Conservation (phyloP, 2,329 filamentous ascomycete genomes). For the Ceratocystis eucalypticola region DNA sequence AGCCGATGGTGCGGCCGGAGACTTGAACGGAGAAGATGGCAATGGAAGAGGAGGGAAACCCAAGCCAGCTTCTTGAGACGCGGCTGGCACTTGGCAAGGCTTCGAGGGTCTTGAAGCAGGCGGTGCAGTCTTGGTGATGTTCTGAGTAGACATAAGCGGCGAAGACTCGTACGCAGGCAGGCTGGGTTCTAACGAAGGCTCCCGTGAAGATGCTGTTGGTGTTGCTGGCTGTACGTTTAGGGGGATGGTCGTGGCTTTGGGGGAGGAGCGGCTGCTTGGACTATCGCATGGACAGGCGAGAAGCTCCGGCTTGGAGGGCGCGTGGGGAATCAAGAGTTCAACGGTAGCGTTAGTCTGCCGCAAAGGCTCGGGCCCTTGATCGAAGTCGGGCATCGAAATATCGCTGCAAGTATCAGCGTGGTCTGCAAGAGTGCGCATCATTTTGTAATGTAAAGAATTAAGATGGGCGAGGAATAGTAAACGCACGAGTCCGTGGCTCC, state of each 20-base stretch:
- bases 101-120: not conserved
- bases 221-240: not conserved
- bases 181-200: not conserved
- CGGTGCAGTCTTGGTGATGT: not conserved
- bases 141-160: not conserved
- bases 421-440: not conserved
- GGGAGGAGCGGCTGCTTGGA: not conserved
- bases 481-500: not conserved
- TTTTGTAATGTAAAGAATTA: not conserved
- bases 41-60: not conserved
- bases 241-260: not conserved
- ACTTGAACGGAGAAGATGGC: not conserved
- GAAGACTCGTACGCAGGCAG: not conserved
- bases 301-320: not conserved
- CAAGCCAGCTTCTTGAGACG: not conserved
- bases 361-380: not conserved
- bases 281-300: not conserved
- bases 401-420: not conserved
- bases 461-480: not conserved
- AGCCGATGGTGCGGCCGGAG: not conserved
- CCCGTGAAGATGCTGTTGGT: not conserved
- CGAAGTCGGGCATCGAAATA: not conserved
- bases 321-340: not conserved
- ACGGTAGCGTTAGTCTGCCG: not conserved
- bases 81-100: not conserved